Evolutionary conservation across 176 grass and related monocot species (phyloP).

Genomic region (Oryza punctata): DNA sequence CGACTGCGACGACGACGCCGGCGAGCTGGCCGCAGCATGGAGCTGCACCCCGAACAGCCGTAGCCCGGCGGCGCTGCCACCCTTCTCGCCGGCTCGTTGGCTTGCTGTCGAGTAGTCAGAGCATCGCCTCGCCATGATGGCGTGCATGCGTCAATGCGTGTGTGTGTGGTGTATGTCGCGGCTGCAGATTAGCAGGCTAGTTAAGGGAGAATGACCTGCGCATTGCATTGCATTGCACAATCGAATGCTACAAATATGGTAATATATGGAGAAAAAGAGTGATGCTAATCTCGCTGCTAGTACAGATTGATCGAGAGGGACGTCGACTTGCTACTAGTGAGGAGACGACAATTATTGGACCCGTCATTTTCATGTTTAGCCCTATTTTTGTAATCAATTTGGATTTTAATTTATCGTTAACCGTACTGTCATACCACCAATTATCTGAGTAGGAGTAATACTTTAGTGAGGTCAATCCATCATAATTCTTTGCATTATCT

Average conservation of each 20-base stretch:
- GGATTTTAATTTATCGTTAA: neutral
- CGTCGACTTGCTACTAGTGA: slow-evolving; percentile 1
- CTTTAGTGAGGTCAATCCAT: slow-evolving; percentile 1
- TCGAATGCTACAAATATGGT: neutral
- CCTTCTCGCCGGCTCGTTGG: neutral
- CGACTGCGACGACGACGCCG: slow-evolving; percentile 5
- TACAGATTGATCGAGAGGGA: neutral
- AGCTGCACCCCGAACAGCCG: slow-evolving; percentile 79
- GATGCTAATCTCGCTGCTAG: neutral
- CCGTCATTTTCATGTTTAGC: neutral
- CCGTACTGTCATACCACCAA: slow-evolving; percentile 5
- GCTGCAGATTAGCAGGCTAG: neutral
- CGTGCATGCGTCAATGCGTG: neutral
- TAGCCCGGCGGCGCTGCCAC: neutral
- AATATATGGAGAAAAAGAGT: neutral
- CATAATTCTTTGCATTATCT: neutral
- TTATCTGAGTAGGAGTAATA: neutral
- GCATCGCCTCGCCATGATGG: slow-evolving; percentile 58
- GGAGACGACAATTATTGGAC: slow-evolving; percentile 28
- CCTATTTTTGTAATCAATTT: neutral
- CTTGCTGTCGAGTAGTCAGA: slow-evolving; percentile 36
- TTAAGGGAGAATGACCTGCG: neutral
- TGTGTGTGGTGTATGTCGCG: neutral
- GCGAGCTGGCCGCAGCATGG: slow-evolving; percentile 12
- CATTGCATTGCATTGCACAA: neutral